Evolutionary conservation across 331 rosid species (phyloP).

Genomic region (Rhamnella rubrinervis): DNA sequence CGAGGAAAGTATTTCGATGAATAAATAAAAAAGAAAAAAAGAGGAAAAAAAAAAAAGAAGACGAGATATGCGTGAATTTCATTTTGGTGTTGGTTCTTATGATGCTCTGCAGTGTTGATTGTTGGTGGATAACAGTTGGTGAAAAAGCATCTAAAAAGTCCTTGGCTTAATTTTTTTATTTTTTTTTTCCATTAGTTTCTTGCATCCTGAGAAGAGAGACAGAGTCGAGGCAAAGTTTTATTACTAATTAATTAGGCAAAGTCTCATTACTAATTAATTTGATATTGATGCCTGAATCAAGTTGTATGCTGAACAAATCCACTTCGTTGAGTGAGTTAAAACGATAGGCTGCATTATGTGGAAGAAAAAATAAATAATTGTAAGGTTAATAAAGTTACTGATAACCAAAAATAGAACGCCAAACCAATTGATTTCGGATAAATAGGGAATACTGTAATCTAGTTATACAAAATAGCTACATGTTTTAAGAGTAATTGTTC

Average conservation of each 20-base stretch:
- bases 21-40: constrained; percentile 53
- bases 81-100: constrained; percentile 56
- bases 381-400: too few relatives aligned
- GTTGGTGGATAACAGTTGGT: constrained; percentile 46
- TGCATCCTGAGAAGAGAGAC: not conserved
- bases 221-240: not conserved
- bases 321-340: too few relatives aligned
- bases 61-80: constrained; percentile 57
- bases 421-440: too few relatives aligned
- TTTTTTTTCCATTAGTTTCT: not conserved
- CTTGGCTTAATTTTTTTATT: constrained; percentile 9
- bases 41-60: constrained; percentile 39
- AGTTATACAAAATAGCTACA: too few relatives aligned
- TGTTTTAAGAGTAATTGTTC: too few relatives aligned
- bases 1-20: constrained; percentile 45
- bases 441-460: too few relatives aligned
- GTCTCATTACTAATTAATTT: not conserved
- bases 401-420: too few relatives aligned
- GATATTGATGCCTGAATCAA: too few relatives aligned
- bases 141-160: constrained; percentile 33
- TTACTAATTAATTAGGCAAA: not conserved
- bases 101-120: constrained; percentile 47
- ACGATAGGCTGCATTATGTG: too few relatives aligned
- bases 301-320: too few relatives aligned
- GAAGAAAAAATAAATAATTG: too few relatives aligned